Evolutionary conservation across 331 rosid genomes (phyloP).

Genomic region (Spiraea crenata): DNA sequence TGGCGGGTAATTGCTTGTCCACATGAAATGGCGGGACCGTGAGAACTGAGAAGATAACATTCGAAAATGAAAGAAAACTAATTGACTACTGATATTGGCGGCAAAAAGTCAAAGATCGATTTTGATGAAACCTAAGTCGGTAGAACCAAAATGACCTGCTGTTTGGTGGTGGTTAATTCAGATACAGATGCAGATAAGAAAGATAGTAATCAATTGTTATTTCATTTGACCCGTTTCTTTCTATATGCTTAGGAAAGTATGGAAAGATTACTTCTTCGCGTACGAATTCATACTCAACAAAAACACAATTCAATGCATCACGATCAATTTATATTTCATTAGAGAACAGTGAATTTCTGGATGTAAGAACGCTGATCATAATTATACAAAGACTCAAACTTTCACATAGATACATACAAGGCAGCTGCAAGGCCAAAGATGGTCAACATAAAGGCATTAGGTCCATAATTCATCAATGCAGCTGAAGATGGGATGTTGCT

Average conservation of each 20-base stretch:
- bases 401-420: conserved; percentile 4
- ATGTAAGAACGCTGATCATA: background rate
- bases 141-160: background rate
- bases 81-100: too few relatives aligned
- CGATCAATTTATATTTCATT: too few relatives aligned
- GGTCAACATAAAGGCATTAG: background rate
- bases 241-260: background rate
- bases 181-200: background rate
- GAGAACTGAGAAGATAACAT: background rate
- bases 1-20: background rate
- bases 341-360: too few relatives aligned
- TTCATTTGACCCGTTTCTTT: conserved; percentile 8
- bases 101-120: background rate
- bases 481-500: conserved; percentile 32
- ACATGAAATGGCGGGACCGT: background rate
- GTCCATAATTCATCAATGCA: background rate
- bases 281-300: too few relatives aligned
- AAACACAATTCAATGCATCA: too few relatives aligned
- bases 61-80: background rate
- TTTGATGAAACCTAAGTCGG: conserved; percentile 4
- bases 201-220: background rate
- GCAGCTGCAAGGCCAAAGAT: conserved; percentile 13
- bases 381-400: background rate
- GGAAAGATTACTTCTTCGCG: too few relatives aligned
- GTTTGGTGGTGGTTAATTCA: background rate